Percentiles rank a stretch among this genome's conserved stretches.
These are phyloP conservation scores for Xylaria sp. DNA, from an alignment of 2,329 filamentous ascomycete species.

Conservation along the genomic window DNA sequence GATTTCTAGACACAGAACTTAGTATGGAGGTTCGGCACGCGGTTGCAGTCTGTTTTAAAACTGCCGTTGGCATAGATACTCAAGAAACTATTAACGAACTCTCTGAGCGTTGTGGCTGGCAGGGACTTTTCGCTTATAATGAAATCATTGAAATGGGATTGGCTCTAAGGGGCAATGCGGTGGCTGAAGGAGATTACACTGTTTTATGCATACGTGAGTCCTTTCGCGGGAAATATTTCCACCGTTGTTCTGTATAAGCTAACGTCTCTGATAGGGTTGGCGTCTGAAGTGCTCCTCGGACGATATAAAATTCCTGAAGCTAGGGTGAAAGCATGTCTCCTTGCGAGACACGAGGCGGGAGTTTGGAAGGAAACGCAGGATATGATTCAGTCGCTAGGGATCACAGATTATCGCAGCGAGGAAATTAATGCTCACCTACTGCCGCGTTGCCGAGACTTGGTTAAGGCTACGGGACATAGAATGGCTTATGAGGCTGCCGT, in stretches of 20 bases:
- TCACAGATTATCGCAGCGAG: constrained; percentile 36
- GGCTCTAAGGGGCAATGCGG: constrained; percentile 40
- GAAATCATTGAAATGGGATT: constrained; percentile 41
- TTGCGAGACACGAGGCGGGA: constrained; percentile 43
- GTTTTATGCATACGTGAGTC: constrained; percentile 48
- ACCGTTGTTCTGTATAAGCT: not conserved
- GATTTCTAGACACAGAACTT: constrained; percentile 30
- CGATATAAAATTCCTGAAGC: constrained; percentile 42
- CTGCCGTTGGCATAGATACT: constrained; percentile 21
- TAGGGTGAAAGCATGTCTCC: constrained; percentile 29
- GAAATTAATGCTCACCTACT: constrained; percentile 42
- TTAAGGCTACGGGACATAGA: constrained; percentile 46
- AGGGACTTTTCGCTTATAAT: constrained; percentile 46
- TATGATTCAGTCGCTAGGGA: constrained; percentile 21
- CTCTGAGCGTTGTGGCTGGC: constrained; percentile 48
- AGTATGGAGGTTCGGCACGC: constrained; percentile 26
- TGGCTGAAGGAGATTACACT: constrained; percentile 47
- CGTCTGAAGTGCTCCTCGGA: constrained; percentile 44
- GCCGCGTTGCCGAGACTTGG: constrained; percentile 43
- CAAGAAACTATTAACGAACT: constrained; percentile 40
- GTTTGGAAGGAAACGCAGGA: constrained; percentile 43
- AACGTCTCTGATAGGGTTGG: constrained; percentile 38
- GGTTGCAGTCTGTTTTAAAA: constrained; percentile 34
- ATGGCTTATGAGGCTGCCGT: constrained; percentile 48
- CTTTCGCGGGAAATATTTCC: too few relatives aligned